A percentile compares a stretch with the other conserved stretches of the same genome.
These are phyloP conservation scores for Fraxinus angustifolia DNA, from an alignment of 305 asterid species.

Conservation along the genomic window DNA sequence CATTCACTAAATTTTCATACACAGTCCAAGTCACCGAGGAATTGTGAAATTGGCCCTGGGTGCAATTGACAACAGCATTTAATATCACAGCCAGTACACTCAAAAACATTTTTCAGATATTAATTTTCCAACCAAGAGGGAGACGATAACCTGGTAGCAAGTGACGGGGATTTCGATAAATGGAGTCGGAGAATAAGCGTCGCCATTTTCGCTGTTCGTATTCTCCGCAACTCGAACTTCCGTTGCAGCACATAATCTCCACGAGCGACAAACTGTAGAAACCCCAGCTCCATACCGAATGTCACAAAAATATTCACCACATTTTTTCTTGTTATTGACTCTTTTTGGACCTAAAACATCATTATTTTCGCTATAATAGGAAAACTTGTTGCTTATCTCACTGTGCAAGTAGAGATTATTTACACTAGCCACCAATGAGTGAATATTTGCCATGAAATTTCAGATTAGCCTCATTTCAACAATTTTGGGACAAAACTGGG, in stretches of 20 bases:
- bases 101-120: constrained; percentile 3
- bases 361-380: constrained; percentile 18
- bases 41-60: constrained; percentile 1
- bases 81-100: neutral
- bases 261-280: constrained; percentile 30
- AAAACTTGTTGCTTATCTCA: constrained; percentile 24
- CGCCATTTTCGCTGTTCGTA: constrained; percentile 28
- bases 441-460: constrained; percentile 45
- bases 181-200: constrained; percentile 37
- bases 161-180: constrained; percentile 82
- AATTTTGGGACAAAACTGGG: neutral
- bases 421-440: constrained; percentile 36
- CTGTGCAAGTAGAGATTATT: constrained; percentile 25
- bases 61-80: neutral
- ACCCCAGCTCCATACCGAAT: constrained; percentile 40
- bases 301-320: constrained; percentile 20
- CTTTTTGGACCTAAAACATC: constrained; percentile 27
- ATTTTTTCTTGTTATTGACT: constrained; percentile 24
- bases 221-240: constrained; percentile 51
- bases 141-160: constrained; percentile 67
- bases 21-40: neutral
- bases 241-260: constrained; percentile 56
- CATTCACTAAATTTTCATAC: neutral
- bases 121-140: neutral
- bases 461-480: constrained; percentile 37